Evolutionary conservation across 768 basidiomycete species (phyloP), one percentile per base, ranked within the genome.

Genomic region (Lentinula aciculospora): DNA sequence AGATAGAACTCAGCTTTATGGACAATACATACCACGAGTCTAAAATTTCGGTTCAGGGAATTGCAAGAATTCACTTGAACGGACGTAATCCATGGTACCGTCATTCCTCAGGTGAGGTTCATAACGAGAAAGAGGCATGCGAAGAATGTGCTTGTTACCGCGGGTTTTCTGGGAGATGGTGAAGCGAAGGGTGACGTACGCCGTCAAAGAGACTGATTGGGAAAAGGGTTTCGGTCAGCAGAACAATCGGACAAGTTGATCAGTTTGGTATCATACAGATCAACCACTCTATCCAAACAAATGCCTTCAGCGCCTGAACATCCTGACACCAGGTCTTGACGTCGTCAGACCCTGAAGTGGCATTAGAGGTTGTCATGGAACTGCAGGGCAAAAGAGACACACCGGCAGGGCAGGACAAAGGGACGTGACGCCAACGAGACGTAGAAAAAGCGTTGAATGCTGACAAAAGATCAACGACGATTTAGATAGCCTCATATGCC

Each of bases 361-460:
- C n/a, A 25, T 58, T 23, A 29, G 31, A 45, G 42, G 31, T 6
- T 3, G 4, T 7, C 4, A 8, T 21, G 15, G 10, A 40, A 17
- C 12, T 39, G n/a, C 51, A 37, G 17, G 53, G 0, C n/a, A 45
- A 25, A 17, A 31, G n/a, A 44, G 15, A 61, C 73, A 25, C 29
- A 80, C 81, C 76, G 53, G 58, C 62, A 27, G 82, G 81, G 69
- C 84, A 85, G 40, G 72, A 65, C 55, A 79, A 67, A 15, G 81
- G 79, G 23, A 81, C 69, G 42, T 72, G 64, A 27, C 66, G 67
- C 83, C 83, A 86, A 34, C 83, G 78, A 13, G 78, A 74, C 17
- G 81, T 83, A 0, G 83, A 84, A 67, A 86, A 85, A 13, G 78
- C 75, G 63, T 81, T 84, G 75, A 81, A 81, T 0, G 74, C 82